Evolutionary conservation across 352 stramenopile species (phyloP).

Genomic region (Phytophthora niederhauseri): DNA sequence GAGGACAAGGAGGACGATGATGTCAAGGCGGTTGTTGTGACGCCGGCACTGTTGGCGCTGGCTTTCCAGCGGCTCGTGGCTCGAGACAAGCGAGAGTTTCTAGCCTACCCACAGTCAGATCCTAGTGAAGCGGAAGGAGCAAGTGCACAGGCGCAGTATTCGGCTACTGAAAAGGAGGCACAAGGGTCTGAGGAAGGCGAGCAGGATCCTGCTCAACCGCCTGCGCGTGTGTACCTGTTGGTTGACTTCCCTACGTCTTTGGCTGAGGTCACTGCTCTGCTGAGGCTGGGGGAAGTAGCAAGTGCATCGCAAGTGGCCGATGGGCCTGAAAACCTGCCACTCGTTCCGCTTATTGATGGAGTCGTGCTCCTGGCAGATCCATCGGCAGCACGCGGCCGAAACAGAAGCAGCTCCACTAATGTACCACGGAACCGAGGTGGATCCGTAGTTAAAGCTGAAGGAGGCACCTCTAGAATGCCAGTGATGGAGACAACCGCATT

Average conservation of each 20-base stretch:
- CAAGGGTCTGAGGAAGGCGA: neutral
- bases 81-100: constrained; percentile 50
- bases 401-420: constrained; percentile 15
- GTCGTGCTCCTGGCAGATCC: constrained; percentile 53
- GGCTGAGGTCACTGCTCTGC: constrained; percentile 49
- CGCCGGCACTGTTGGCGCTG: constrained; percentile 40
- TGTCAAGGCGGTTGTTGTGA: constrained; percentile 18
- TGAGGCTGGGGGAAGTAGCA: constrained; percentile 45
- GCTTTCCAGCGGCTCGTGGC: constrained; percentile 59
- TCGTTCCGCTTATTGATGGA: constrained; percentile 68
- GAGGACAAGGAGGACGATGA: neutral
- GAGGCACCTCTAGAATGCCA: neutral
- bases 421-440: neutral
- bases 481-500: constrained; percentile 40
- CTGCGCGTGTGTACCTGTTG: constrained; percentile 62
- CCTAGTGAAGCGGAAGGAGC: neutral
- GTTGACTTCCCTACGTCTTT: constrained; percentile 63
- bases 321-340: constrained; percentile 27
- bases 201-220: constrained; percentile 1
- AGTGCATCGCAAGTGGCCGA: constrained; percentile 13
- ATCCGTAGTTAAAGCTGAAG: constrained; percentile 6
- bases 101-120: constrained; percentile 11
- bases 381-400: constrained; percentile 1
- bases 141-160: neutral
- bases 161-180: neutral